Evolutionary conservation across 2,329 filamentous ascomycete species (phyloP).

Genomic region (Phaeoacremonium minimum): DNA sequence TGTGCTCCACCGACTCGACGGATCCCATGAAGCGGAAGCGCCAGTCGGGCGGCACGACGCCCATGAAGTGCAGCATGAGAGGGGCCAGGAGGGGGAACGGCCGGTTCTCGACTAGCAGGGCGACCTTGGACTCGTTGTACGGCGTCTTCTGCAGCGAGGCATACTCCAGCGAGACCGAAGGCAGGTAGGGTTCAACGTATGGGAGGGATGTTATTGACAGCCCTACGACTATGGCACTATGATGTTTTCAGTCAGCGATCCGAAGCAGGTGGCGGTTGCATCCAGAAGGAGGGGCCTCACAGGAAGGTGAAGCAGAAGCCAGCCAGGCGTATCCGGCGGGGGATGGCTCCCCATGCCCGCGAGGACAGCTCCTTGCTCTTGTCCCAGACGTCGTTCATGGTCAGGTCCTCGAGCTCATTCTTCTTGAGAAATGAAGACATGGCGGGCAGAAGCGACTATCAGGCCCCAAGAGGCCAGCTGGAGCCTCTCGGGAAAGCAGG

Average conservation of each 20-base stretch:
- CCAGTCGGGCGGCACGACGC: slow-evolving; percentile 53
- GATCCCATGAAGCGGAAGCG: slow-evolving; percentile 53
- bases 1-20: slow-evolving; percentile 32
- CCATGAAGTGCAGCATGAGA: slow-evolving; percentile 51
- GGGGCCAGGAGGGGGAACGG: slow-evolving; percentile 44
- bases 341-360: slow-evolving; percentile 8
- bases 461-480: too few relatives aligned
- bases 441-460: too few relatives aligned
- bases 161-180: slow-evolving; percentile 9
- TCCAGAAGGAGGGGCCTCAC: slow-evolving; percentile 3
- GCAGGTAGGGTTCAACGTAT: too few relatives aligned
- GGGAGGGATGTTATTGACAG: too few relatives aligned
- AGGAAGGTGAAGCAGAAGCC: slow-evolving; percentile 4
- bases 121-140: slow-evolving; percentile 48
- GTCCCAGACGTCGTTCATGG: slow-evolving; percentile 7
- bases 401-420: slow-evolving; percentile 7
- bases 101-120: slow-evolving; percentile 51
- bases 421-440: too few relatives aligned
- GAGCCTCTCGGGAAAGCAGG: too few relatives aligned
- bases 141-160: slow-evolving; percentile 20
- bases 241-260: neutral
- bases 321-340: slow-evolving; percentile 8
- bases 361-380: slow-evolving; percentile 5
- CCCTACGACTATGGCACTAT: neutral
- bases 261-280: neutral